phyloP scores from a whole-genome alignment of 2,329 filamentous ascomycete species.

The Aspergillus ibericus region DNA sequence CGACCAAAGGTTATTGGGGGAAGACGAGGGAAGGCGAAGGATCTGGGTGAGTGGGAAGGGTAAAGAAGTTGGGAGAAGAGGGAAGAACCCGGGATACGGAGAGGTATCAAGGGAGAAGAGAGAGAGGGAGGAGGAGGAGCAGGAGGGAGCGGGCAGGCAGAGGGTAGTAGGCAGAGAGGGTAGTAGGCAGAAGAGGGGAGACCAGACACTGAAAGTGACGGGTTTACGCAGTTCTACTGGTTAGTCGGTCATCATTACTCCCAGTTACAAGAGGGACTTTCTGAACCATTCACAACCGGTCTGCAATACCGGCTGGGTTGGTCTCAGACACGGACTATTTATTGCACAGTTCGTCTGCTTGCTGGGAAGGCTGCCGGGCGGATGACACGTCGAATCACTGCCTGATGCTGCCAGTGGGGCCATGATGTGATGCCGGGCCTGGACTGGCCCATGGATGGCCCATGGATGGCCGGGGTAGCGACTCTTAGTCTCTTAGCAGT shows the following conservation, averaged over 20 bases:
- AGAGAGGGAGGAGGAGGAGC: constrained; percentile 3
- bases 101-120: constrained; percentile 9
- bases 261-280: too few species aligned
- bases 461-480: constrained; percentile 10
- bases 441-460: constrained; percentile 16
- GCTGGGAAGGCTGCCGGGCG: background rate
- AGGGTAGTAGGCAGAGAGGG: too few species aligned
- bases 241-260: background rate
- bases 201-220: background rate
- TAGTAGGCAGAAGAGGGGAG: too few species aligned
- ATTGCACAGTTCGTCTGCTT: background rate
- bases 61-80: constrained; percentile 12
- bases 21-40: background rate
- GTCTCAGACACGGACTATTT: background rate
- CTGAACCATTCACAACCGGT: too few species aligned
- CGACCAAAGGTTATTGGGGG: constrained; percentile 1
- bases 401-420: constrained; percentile 9
- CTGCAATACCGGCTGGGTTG: background rate
- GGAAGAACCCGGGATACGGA: constrained; percentile 10
- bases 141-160: background rate
- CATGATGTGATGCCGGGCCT: constrained; percentile 17
- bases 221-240: background rate
- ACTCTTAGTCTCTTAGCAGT: background rate
- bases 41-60: background rate
- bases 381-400: constrained; percentile 17